Conservation (phyloP, 768 basidiomycete genomes). For the Leccinum rimulosum region DNA sequence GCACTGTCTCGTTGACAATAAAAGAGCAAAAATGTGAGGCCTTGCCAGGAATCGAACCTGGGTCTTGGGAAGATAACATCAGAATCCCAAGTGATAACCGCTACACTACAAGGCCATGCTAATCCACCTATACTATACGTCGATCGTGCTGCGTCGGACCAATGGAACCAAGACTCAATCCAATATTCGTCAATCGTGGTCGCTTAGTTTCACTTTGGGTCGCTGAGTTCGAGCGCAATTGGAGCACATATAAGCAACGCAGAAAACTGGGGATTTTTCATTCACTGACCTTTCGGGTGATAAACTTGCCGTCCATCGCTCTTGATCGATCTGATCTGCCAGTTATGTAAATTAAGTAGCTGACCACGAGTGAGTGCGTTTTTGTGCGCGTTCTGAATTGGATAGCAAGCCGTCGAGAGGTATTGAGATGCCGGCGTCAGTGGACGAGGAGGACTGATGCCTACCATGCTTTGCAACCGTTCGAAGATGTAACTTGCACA, state of each 20-base stretch:
- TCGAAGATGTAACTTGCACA: too few relatives aligned
- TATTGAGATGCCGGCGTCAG: slow-evolving; percentile 75
- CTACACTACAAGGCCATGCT: slow-evolving; percentile 35
- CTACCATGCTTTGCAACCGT: too few relatives aligned
- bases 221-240: too few relatives aligned
- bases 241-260: too few relatives aligned
- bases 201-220: too few relatives aligned
- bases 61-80: slow-evolving; percentile 28
- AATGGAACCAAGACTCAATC: too few relatives aligned
- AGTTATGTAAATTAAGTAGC: too few relatives aligned
- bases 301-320: too few relatives aligned
- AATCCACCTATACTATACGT: not conserved
- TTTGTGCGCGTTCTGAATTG: slow-evolving; percentile 54
- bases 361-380: slow-evolving; percentile 46
- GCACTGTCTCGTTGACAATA: not conserved
- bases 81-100: slow-evolving; percentile 42
- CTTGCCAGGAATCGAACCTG: slow-evolving; percentile 33
- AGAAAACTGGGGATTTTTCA: too few relatives aligned
- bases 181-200: too few relatives aligned
- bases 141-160: not conserved
- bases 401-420: slow-evolving; percentile 65
- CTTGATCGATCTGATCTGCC: too few relatives aligned
- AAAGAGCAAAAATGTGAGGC: slow-evolving; percentile 11
- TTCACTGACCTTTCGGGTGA: too few relatives aligned
- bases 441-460: slow-evolving; percentile 31